A percentile compares a stretch with the other conserved stretches of the same genome.
phyloP scores from a whole-genome alignment of 140 eudicot genomes.

The Oenanthe javanica region DNA sequence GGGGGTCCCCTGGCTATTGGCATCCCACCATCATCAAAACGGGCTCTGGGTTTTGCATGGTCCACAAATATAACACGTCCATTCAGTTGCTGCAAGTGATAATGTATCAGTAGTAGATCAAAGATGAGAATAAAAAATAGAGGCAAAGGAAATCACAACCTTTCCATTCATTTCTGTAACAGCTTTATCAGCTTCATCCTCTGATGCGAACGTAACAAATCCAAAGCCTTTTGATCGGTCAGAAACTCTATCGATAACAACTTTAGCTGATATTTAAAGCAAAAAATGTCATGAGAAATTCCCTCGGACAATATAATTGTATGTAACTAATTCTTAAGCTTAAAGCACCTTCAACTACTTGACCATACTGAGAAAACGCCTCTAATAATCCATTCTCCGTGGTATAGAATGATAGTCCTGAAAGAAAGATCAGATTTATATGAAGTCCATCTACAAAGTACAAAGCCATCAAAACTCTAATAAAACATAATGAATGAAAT shows the following conservation, averaged over 20 bases:
- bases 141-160: conserved; percentile 25
- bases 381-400: conserved; percentile 65
- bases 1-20: conserved; percentile 96
- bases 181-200: conserved; percentile 81
- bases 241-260: conserved; percentile 72
- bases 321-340: neutral
- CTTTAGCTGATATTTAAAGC: conserved; percentile 37
- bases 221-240: conserved; percentile 90
- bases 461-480: neutral
- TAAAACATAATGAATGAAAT: neutral
- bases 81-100: conserved; percentile 44
- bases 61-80: conserved; percentile 79
- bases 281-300: conserved; percentile 12
- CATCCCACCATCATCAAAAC: conserved; percentile 25
- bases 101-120: neutral
- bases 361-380: conserved; percentile 79
- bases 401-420: conserved; percentile 86
- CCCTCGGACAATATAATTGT: neutral
- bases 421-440: conserved; percentile 16
- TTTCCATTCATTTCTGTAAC: conserved; percentile 77
- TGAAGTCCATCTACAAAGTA: neutral
- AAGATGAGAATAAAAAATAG: neutral
- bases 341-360: conserved; percentile 71
- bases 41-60: conserved; percentile 51
- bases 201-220: conserved; percentile 81